phyloP scores from a whole-genome alignment of 2,329 filamentous ascomycete genomes.

The Gremmenia infestans region DNA sequence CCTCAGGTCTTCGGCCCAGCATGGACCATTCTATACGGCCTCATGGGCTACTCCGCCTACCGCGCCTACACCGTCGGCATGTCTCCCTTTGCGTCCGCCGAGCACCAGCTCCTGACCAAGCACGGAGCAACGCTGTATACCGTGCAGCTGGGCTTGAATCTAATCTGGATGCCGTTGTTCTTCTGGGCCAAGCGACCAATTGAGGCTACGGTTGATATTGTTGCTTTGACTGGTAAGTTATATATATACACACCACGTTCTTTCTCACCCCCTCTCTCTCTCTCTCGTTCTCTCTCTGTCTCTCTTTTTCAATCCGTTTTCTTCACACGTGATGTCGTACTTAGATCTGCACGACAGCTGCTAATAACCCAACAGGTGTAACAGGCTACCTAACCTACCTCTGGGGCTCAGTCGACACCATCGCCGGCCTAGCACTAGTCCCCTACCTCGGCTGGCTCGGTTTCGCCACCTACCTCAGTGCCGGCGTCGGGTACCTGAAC shows the following conservation, averaged over 20 bases:
- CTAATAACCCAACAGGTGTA: conserved; percentile 30
- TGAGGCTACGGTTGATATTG: conserved; percentile 70
- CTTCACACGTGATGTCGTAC: background rate
- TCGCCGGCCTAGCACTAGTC: conserved; percentile 67
- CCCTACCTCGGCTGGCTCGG: conserved; percentile 84
- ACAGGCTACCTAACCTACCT: conserved; percentile 70
- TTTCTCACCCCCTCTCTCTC: background rate
- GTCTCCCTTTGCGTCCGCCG: conserved; percentile 37
- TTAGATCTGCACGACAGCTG: background rate
- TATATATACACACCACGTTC: background rate
- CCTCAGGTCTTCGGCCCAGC: conserved; percentile 58
- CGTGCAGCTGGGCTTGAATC: conserved; percentile 77
- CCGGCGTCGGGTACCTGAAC: conserved; percentile 63
- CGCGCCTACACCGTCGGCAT: conserved; percentile 64
- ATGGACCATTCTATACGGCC: conserved; percentile 62
- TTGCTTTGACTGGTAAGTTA: conserved; percentile 56
- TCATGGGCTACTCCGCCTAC: conserved; percentile 88
- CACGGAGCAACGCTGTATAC: conserved; percentile 77
- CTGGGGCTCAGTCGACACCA: conserved; percentile 69
- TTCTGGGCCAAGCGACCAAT: conserved; percentile 71
- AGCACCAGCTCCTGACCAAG: conserved; percentile 41
- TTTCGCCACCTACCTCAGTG: conserved; percentile 82
- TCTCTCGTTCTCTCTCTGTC: background rate
- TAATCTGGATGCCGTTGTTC: conserved; percentile 90
- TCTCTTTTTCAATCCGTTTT: background rate